Base-by-base conservation (phyloP, 2,329 filamentous ascomycete genomes). In the Zalaria obscura region DNA sequence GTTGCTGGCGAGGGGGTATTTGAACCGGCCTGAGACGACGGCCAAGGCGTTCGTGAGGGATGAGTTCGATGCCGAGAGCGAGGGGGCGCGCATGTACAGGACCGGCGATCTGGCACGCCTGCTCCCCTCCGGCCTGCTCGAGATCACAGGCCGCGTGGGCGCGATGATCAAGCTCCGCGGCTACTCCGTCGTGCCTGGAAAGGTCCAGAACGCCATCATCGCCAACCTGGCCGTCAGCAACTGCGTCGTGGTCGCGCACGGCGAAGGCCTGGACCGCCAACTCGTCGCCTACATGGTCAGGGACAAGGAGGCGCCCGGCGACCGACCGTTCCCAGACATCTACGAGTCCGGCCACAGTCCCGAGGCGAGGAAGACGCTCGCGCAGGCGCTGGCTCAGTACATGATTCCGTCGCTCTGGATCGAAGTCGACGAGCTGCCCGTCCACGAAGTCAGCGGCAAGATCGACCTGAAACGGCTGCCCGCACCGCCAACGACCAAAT, bases 391-490 rank as follows among this genome's bases (percentile, higher is more conserved):
- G 27, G 83, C 83, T 1, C 81, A 84, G 47, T 89, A 89, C 60
- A 88, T 89, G 83, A 80, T 89, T 41, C 83, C 83, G 0, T 70
- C 80, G 1, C 59, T 87, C 3, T 89, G 83, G 83, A 77, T 88
- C 32, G 74, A 81, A 52, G 61, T 88, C 28, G 72, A 80, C 3
- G 70, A 73, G 45, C 61, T 89, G 4, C 83, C 83, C 0, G 87
- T 82, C 0, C 78, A 86, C 50, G 77, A 75, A 39, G 83, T 89
- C 1, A 88, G 83, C 9, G 83, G 83, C 18, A 89, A 89, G 62
- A 76, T 78, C 18, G 80, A 89, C 51, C 66, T 83, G 42, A 84
- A 84, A 57, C 68, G 72, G 8, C 68, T 89, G 9, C 83, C 83
- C 27, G 64, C 75, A 0, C 82, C 82, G 1, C 72, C 69, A 1